These are phyloP conservation scores for Blepharisma japonicum DNA, from an alignment of 73 alveolate species.

Conservation along the genomic window DNA sequence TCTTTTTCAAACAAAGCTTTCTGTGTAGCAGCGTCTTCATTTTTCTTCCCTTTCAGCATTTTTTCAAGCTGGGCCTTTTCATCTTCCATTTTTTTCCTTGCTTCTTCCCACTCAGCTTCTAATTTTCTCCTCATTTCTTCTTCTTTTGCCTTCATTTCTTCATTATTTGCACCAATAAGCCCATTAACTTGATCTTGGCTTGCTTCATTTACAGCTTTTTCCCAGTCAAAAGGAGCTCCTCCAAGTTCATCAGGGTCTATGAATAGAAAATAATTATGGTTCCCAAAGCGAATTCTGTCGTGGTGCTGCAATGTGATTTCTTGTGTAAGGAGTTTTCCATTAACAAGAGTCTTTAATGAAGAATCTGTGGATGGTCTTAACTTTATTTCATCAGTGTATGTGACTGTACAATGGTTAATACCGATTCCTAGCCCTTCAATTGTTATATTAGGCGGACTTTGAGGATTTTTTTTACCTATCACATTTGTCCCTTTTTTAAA, in stretches of 20 bases:
- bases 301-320: slow-evolving; percentile 24
- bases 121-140: slow-evolving; percentile 50
- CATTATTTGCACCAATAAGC: slow-evolving; percentile 26
- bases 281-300: slow-evolving; percentile 63
- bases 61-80: slow-evolving; percentile 48
- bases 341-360: slow-evolving; percentile 11
- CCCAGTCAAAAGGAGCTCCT: slow-evolving; percentile 24
- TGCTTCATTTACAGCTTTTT: slow-evolving; percentile 42
- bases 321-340: slow-evolving; percentile 13
- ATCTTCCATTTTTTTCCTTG: slow-evolving; percentile 45
- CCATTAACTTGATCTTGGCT: slow-evolving; percentile 34
- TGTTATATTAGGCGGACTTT: slow-evolving; percentile 29
- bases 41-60: slow-evolving; percentile 50
- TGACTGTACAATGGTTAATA: slow-evolving; percentile 70
- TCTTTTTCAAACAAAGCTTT: slow-evolving; percentile 35
- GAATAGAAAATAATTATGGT: slow-evolving; percentile 46
- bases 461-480: slow-evolving; percentile 21
- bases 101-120: slow-evolving; percentile 31
- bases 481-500: neutral
- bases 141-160: slow-evolving; percentile 48
- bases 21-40: slow-evolving; percentile 47
- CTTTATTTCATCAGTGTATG: slow-evolving; percentile 50
- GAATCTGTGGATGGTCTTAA: slow-evolving; percentile 48
- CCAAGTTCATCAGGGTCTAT: slow-evolving; percentile 35
- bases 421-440: slow-evolving; percentile 80